A percentile compares a stretch with the other conserved stretches of the same genome.
Evolutionary conservation across 768 basidiomycete species (phyloP).

Genomic region (Lentinula guzmanii): DNA sequence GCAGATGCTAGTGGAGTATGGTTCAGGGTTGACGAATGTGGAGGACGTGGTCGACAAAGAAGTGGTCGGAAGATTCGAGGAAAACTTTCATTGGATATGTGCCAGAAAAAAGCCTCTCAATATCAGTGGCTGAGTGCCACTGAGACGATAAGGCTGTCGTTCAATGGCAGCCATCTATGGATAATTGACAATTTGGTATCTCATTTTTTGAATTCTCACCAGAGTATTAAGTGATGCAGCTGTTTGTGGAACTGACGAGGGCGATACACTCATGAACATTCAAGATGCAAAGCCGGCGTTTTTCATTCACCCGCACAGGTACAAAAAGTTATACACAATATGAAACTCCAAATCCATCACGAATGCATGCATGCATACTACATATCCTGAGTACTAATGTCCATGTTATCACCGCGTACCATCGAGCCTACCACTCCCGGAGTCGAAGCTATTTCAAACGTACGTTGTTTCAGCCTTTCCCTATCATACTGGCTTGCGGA

Average conservation of each 20-base stretch:
- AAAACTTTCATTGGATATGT: conserved; percentile 20
- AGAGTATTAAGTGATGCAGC: no score
- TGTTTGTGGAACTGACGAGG: no score
- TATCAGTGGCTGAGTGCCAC: no score
- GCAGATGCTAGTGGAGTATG: conserved; percentile 14
- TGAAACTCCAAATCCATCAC: no score
- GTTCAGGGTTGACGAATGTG: conserved; percentile 11
- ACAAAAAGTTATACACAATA: no score
- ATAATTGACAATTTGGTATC: no score
- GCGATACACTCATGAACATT: no score
- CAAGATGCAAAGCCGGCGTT: no score
- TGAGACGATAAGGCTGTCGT: no score
- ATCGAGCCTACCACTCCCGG: neutral
- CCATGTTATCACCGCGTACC: neutral
- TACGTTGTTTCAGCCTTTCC: neutral
- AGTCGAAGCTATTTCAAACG: neutral
- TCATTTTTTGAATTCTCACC: no score
- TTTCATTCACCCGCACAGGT: no score
- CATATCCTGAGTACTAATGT: neutral
- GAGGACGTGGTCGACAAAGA: conserved; percentile 17
- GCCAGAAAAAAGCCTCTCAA: neutral
- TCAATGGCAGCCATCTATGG: no score
- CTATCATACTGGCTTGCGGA: neutral
- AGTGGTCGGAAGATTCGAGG: conserved; percentile 17
- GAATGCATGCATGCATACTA: neutral